phyloP scores from a whole-genome alignment of 768 basidiomycete species.

The Rhodotorula taiwanensis region DNA sequence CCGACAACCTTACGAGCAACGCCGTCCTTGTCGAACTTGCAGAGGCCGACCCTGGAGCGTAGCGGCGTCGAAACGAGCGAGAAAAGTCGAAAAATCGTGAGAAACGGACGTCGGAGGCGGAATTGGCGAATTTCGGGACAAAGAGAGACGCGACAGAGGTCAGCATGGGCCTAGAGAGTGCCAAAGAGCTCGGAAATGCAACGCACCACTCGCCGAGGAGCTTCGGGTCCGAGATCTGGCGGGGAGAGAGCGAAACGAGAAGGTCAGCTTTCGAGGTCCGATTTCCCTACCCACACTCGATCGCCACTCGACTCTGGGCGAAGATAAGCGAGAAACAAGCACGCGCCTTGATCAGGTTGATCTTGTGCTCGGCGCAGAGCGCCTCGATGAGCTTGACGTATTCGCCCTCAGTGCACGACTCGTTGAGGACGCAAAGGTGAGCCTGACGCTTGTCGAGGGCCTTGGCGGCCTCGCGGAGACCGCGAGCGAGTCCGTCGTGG shows the following conservation, averaged over 20 bases:
- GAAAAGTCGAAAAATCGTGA: not conserved
- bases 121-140: not conserved
- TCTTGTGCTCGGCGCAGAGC: constrained; percentile 98
- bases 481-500: constrained; percentile 96
- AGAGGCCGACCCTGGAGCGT: constrained; percentile 56
- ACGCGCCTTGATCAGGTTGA: constrained; percentile 87
- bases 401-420: constrained; percentile 97
- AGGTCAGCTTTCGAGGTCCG: not conserved
- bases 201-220: constrained; percentile 80
- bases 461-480: constrained; percentile 95
- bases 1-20: constrained; percentile 82
- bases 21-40: constrained; percentile 99
- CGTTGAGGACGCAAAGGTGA: constrained; percentile 95
- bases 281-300: too few species aligned
- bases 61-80: too few species aligned
- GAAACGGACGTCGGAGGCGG: not conserved
- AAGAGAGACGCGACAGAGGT: not conserved
- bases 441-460: constrained; percentile 98
- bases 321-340: not conserved
- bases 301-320: constrained; percentile 43
- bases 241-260: not conserved
- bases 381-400: constrained; percentile 99
- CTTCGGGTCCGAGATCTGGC: constrained; percentile 74
- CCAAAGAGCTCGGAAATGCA: not conserved
- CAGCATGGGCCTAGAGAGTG: not conserved